phyloP scores from a whole-genome alignment of 306 rosid species.

The Begonia fuchsioides region DNA sequence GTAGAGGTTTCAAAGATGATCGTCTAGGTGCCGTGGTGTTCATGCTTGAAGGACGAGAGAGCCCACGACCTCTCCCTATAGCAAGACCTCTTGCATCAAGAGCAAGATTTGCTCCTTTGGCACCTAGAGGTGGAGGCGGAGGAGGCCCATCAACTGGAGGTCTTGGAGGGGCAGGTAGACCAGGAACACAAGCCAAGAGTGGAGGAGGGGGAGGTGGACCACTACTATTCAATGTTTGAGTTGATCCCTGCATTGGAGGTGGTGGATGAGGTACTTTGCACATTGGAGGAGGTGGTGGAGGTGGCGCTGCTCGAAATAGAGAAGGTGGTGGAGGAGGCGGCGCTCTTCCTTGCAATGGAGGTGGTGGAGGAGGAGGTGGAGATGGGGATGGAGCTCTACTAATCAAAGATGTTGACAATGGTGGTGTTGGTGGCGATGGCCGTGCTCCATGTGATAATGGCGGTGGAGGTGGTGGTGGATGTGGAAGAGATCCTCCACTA shows the following conservation, averaged over 20 bases:
- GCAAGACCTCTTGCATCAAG: conserved; percentile 30
- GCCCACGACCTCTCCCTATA: conserved; percentile 74
- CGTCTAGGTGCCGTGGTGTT: conserved; percentile 31
- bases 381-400: conserved; percentile 14
- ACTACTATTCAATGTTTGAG: conserved; percentile 18
- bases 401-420: too few species aligned
- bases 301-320: background rate
- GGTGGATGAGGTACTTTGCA: conserved; percentile 35
- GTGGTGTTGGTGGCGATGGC: conserved; percentile 14
- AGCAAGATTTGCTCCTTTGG: conserved; percentile 33
- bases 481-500: background rate
- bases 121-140: conserved; percentile 48
- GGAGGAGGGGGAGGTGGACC: conserved; percentile 29
- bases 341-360: conserved; percentile 12
- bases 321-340: background rate
- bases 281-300: background rate
- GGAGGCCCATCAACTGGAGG: conserved; percentile 55
- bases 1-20: conserved; percentile 80
- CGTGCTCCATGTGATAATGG: conserved; percentile 15
- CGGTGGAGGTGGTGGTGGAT: conserved; percentile 22
- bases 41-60: conserved; percentile 33
- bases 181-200: conserved; percentile 9
- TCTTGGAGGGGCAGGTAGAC: conserved; percentile 44
- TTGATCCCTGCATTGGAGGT: conserved; percentile 13
- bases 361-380: conserved; percentile 27